Evolutionary conservation across 2,329 filamentous ascomycete species (phyloP).

Genomic region (Hymenotorrendiella dingleyae): DNA sequence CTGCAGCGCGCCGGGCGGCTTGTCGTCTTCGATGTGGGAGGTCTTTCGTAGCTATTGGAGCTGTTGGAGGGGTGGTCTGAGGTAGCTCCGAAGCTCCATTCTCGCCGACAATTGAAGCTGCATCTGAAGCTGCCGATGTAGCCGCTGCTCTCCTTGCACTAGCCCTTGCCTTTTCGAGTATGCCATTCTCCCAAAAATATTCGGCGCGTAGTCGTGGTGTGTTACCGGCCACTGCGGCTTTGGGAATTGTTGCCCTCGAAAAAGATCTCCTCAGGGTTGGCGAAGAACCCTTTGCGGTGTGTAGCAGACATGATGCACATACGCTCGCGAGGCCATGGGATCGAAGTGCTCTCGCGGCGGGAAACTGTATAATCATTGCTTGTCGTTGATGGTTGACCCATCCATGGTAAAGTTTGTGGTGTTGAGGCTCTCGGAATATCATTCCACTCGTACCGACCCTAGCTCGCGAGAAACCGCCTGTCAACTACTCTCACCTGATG

Average conservation of each 20-base stretch:
- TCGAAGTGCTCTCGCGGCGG: constrained; percentile 19
- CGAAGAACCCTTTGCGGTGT: constrained; percentile 7
- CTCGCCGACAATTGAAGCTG: constrained; percentile 11
- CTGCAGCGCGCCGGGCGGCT: constrained; percentile 19
- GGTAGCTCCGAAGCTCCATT: constrained; percentile 12
- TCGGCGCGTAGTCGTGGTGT: constrained; percentile 20
- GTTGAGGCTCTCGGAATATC: constrained; percentile 4
- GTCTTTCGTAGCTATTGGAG: constrained; percentile 13
- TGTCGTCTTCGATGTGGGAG: constrained; percentile 30
- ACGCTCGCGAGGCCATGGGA: constrained; percentile 22
- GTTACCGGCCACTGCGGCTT: constrained; percentile 13
- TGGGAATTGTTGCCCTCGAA: constrained; percentile 20
- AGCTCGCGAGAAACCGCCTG: too few species aligned
- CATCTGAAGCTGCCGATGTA: constrained; percentile 13
- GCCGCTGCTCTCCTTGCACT: constrained; percentile 18
- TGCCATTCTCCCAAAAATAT: constrained; percentile 26
- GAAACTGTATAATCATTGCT: constrained; percentile 30
- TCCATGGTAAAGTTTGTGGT: constrained; percentile 11
- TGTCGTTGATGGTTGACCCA: constrained; percentile 12
- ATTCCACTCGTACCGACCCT: too few species aligned
- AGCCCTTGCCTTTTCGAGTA: constrained; percentile 18
- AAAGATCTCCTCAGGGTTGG: constrained; percentile 19
- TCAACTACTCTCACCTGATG: too few species aligned
- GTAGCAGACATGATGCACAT: constrained; percentile 21
- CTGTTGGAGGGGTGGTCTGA: constrained; percentile 5